Percentiles rank a stretch among this genome's conserved stretches.
Conservation (phyloP, 2,329 filamentous ascomycete species). For the Epichloe aotearoae region DNA sequence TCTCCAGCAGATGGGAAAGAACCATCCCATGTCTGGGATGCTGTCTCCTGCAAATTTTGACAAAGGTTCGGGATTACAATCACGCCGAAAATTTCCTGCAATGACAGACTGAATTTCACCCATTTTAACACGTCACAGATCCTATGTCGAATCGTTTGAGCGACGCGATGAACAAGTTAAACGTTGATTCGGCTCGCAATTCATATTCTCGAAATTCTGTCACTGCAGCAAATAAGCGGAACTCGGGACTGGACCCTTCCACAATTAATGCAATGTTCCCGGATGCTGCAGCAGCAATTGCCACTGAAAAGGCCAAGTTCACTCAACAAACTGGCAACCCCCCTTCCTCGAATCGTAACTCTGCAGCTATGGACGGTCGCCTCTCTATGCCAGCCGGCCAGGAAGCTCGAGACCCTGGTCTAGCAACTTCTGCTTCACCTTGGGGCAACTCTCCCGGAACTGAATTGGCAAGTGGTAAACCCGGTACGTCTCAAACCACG, state of each 20-base stretch:
- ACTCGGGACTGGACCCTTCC: conserved; percentile 83
- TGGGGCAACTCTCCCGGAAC: conserved; percentile 51
- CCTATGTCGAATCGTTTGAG: conserved; percentile 93
- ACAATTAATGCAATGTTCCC: conserved; percentile 99
- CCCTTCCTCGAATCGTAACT: conserved; percentile 91
- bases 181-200: conserved; percentile 73
- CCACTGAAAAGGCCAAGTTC: conserved; percentile 94
- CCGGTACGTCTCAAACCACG: conserved; percentile 55
- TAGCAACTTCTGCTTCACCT: conserved; percentile 43
- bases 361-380: conserved; percentile 63
- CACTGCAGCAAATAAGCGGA: conserved; percentile 65
- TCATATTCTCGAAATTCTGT: conserved; percentile 71
- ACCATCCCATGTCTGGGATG: conserved; percentile 90
- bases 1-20: conserved; percentile 97
- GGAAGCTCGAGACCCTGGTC: conserved; percentile 18
- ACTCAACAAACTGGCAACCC: conserved; percentile 87
- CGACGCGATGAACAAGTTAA: conserved; percentile 93
- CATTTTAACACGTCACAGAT: conserved; percentile 40
- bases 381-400: conserved; percentile 53
- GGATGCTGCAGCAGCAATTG: conserved; percentile 94
- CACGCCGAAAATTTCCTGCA: background rate
- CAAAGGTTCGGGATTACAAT: conserved; percentile 51
- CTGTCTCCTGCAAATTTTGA: conserved; percentile 93
- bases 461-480: conserved; percentile 50
- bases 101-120: conserved; percentile 6